phyloP scores from a whole-genome alignment of 305 asterid species.

The Fraxinus floribunda region DNA sequence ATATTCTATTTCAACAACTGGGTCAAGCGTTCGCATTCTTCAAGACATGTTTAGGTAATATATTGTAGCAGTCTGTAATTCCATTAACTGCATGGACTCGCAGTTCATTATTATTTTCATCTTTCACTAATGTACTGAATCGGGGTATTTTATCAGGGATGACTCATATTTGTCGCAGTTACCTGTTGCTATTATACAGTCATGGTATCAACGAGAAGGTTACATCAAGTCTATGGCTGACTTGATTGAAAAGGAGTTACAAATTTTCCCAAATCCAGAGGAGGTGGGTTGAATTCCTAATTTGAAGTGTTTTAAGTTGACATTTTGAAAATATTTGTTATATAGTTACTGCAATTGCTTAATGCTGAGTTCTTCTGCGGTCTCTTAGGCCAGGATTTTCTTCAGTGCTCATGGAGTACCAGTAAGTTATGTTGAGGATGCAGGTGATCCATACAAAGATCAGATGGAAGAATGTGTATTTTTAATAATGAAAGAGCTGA shows the following conservation, averaged over 20 bases:
- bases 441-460: constrained; percentile 85
- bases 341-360: background rate
- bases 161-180: constrained; percentile 60
- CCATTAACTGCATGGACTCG: background rate
- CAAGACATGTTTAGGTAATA: constrained; percentile 64
- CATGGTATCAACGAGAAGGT: constrained; percentile 91
- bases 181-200: constrained; percentile 85
- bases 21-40: constrained; percentile 86
- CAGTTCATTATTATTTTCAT: background rate
- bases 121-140: background rate
- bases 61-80: background rate
- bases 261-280: constrained; percentile 48
- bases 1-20: constrained; percentile 93
- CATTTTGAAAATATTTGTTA: background rate
- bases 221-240: constrained; percentile 86
- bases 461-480: constrained; percentile 95
- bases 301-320: background rate
- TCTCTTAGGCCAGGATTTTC: constrained; percentile 66
- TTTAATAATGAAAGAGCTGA: constrained; percentile 86
- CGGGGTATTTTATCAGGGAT: constrained; percentile 39
- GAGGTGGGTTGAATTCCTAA: constrained; percentile 51
- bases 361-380: constrained; percentile 7
- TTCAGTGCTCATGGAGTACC: constrained; percentile 98
- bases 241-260: constrained; percentile 72
- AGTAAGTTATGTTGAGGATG: constrained; percentile 81